Conservation (phyloP, 768 basidiomycete genomes). For the Boletellus ananiceps region DNA sequence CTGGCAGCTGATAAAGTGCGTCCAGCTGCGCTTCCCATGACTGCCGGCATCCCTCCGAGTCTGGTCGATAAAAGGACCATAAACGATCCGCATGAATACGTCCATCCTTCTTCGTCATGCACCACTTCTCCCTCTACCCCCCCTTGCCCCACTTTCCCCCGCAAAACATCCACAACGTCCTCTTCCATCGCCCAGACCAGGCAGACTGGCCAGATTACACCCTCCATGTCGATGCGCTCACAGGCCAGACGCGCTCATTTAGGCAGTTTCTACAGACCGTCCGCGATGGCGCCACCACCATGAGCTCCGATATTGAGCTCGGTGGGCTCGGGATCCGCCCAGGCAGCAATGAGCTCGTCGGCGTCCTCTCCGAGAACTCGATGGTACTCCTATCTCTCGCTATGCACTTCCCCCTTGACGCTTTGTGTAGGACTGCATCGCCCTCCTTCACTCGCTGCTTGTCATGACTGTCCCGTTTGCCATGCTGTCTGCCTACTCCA, state of each 20-base stretch:
- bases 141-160: conserved; percentile 46
- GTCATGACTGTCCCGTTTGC: conserved; percentile 48
- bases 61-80: neutral
- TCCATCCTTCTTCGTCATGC: conserved; percentile 34
- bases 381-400: conserved; percentile 36
- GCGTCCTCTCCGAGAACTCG: conserved; percentile 67
- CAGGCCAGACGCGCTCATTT: conserved; percentile 43
- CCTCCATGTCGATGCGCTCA: conserved; percentile 51
- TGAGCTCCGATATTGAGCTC: conserved; percentile 40
- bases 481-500: conserved; percentile 51
- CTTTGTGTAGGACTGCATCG: conserved; percentile 46
- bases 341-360: conserved; percentile 54
- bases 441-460: conserved; percentile 47
- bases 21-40: neutral
- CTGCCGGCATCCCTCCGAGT: neutral
- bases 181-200: conserved; percentile 54
- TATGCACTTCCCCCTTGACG: neutral
- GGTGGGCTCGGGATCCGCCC: conserved; percentile 55
- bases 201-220: conserved; percentile 52
- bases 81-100: neutral
- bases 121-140: conserved; percentile 54
- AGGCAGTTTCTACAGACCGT: conserved; percentile 50
- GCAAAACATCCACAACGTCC: conserved; percentile 50
- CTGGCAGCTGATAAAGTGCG: too few species aligned
- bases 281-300: conserved; percentile 51